phyloP scores from a whole-genome alignment of 768 basidiomycete species.

The Omphalotus guepiniiformis region DNA sequence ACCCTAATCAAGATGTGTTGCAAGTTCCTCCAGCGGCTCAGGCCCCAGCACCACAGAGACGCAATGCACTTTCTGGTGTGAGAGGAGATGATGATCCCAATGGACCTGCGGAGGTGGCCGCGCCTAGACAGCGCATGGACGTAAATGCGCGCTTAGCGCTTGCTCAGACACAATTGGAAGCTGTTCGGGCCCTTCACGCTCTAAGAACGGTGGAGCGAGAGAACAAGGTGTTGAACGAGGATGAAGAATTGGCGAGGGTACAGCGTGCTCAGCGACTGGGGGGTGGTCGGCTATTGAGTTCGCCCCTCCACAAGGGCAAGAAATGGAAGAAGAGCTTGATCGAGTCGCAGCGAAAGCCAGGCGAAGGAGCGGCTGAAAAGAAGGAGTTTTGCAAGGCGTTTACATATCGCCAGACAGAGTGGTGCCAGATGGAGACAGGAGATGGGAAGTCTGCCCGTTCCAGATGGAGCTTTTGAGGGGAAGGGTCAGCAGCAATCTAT shows the following conservation, averaged over 20 bases:
- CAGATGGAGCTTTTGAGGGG: no score
- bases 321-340: constrained; percentile 2
- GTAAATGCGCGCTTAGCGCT: constrained; percentile 16
- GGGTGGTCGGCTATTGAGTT: not conserved
- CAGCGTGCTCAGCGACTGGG: not conserved
- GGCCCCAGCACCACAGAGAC: constrained; percentile 19
- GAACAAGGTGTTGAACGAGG: constrained; percentile 13
- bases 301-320: not conserved
- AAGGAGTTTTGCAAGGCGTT: no score
- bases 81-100: no score
- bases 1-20: constrained; percentile 18
- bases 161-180: constrained; percentile 27
- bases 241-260: constrained; percentile 3
- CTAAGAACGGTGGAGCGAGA: constrained; percentile 20
- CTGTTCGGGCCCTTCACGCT: constrained; percentile 28
- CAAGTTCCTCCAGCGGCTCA: constrained; percentile 19
- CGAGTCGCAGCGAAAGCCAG: no score
- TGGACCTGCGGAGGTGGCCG: constrained; percentile 19
- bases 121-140: constrained; percentile 6
- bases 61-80: no score
- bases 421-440: no score
- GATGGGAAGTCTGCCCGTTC: no score
- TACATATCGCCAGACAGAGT: no score
- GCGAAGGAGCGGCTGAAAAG: no score
- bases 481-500: no score